phyloP scores from a whole-genome alignment of 2,329 filamentous ascomycete genomes.

The Aureobasidium zeae region DNA sequence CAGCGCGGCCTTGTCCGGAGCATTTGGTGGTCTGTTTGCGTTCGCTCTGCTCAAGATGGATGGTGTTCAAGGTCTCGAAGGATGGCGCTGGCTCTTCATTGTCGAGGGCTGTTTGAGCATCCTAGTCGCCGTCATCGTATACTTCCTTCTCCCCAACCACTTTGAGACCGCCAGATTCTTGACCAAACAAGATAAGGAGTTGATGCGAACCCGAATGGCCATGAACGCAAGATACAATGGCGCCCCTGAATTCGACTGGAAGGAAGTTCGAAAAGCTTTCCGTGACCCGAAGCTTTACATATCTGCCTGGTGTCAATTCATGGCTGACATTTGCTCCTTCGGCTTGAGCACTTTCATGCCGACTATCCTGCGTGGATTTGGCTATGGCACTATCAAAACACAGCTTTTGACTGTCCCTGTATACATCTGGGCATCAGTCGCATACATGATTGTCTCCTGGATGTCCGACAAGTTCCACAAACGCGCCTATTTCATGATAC shows the following conservation, averaged over 20 bases:
- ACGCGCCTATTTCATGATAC: conserved; percentile 54
- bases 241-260: conserved; percentile 40
- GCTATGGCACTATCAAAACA: conserved; percentile 56
- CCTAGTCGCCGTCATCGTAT: conserved; percentile 46
- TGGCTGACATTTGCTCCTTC: conserved; percentile 65
- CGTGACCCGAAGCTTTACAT: conserved; percentile 53
- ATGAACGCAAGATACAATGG: conserved; percentile 2
- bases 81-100: conserved; percentile 66
- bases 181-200: conserved; percentile 47
- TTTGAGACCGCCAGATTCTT: conserved; percentile 57
- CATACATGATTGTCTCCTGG: conserved; percentile 57
- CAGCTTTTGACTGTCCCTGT: conserved; percentile 72
- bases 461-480: conserved; percentile 59
- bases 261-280: conserved; percentile 57
- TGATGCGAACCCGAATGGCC: conserved; percentile 36
- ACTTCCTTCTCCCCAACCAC: conserved; percentile 53
- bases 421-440: conserved; percentile 61
- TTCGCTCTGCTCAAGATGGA: conserved; percentile 67
- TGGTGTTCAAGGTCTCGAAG: conserved; percentile 52
- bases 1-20: conserved; percentile 60
- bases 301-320: conserved; percentile 50
- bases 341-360: conserved; percentile 70
- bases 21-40: conserved; percentile 62
- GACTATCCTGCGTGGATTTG: conserved; percentile 64
- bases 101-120: conserved; percentile 49